These are phyloP conservation scores for Eimeria acervulina DNA, from an alignment of 169 alveolate species.

Conservation along the genomic window DNA sequence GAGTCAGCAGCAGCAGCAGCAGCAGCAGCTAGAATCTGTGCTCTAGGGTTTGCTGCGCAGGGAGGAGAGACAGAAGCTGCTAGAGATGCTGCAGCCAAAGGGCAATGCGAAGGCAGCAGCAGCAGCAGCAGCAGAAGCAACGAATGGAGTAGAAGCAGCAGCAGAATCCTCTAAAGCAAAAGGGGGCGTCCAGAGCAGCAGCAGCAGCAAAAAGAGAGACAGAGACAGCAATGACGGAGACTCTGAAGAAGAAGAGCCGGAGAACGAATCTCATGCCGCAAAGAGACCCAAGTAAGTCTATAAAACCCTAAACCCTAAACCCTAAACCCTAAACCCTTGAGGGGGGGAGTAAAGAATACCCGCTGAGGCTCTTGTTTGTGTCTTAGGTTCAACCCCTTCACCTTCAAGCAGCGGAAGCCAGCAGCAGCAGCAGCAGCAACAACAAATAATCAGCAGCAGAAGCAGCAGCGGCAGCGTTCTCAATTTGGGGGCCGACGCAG, in stretches of 20 bases:
- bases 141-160: slow-evolving; percentile 68
- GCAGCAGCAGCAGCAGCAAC: slow-evolving; percentile 58
- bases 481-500: not conserved
- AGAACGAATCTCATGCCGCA: not conserved
- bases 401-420: slow-evolving; percentile 43
- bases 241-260: not conserved
- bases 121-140: slow-evolving; percentile 75
- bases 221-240: not conserved
- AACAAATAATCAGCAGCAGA: not conserved
- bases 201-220: too few species aligned
- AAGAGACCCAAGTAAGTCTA: not conserved
- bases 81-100: slow-evolving; percentile 46
- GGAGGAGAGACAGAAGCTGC: slow-evolving; percentile 66
- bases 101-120: not conserved
- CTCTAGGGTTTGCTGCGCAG: not conserved
- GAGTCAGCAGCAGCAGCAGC: too few species aligned
- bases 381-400: slow-evolving; percentile 58
- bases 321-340: not conserved
- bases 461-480: slow-evolving; percentile 7
- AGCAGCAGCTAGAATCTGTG: not conserved
- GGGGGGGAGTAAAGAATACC: too few species aligned
- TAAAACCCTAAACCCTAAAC: not conserved
- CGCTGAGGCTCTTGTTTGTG: not conserved
- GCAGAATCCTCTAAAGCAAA: slow-evolving; percentile 46
- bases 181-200: slow-evolving; percentile 78